Evolutionary conservation across 495 filamentous ascomycete genomes (phyloP).

Genomic region (Daldinia grandis): DNA sequence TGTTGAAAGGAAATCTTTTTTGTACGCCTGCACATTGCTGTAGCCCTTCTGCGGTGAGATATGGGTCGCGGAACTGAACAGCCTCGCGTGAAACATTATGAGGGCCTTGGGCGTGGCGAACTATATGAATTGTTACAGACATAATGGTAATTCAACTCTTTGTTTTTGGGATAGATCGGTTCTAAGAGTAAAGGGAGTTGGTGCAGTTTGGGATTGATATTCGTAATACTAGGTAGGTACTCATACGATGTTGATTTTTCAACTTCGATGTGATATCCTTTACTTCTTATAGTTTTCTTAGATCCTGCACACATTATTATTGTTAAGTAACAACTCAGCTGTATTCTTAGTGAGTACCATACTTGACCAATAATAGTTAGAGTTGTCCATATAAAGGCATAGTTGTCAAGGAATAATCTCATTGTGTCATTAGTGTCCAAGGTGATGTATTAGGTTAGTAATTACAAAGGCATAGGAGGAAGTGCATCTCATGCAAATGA

Average conservation of each 20-base stretch:
- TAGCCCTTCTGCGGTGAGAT: constrained; percentile 76
- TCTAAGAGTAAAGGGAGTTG: not conserved
- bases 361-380: not conserved
- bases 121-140: constrained; percentile 55
- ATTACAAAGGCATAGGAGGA: not conserved
- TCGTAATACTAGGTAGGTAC: too few species aligned
- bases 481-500: not conserved
- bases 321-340: not conserved
- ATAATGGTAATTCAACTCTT: constrained; percentile 24
- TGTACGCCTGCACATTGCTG: constrained; percentile 72
- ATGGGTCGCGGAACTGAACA: constrained; percentile 71
- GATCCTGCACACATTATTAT: not conserved
- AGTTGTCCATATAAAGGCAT: not conserved
- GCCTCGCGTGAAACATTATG: constrained; percentile 67
- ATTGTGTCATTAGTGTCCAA: not conserved
- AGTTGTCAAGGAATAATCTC: not conserved
- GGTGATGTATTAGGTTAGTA: not conserved
- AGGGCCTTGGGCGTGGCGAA: constrained; percentile 65
- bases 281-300: too few species aligned
- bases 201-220: too few species aligned
- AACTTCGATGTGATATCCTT: not conserved
- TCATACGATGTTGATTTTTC: not conserved
- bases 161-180: not conserved
- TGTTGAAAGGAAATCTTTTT: constrained; percentile 64
- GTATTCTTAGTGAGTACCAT: not conserved